Percentiles rank a stretch among this genome's conserved stretches.
These are phyloP conservation scores for Boletus edulis DNA, from an alignment of 768 basidiomycete genomes.

Conservation along the genomic window DNA sequence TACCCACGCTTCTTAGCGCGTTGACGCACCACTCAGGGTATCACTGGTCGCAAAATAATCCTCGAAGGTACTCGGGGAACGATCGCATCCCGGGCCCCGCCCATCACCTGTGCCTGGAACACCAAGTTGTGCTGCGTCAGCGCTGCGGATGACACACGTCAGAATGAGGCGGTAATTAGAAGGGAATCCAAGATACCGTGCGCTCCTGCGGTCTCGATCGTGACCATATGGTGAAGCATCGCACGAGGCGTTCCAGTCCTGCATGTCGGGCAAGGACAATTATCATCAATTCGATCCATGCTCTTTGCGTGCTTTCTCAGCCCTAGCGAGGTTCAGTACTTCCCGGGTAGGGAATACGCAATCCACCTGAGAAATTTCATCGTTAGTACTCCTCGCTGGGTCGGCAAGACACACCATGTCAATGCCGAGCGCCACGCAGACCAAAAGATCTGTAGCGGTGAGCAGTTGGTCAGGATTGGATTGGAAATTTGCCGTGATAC, in stretches of 20 bases:
- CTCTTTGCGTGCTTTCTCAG: conserved; percentile 70
- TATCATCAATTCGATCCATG: conserved; percentile 67
- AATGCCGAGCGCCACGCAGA: conserved; percentile 88
- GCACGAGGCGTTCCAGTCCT: conserved; percentile 63
- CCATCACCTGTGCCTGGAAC: conserved; percentile 88
- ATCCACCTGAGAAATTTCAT: conserved; percentile 59
- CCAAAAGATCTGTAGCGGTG: conserved; percentile 63
- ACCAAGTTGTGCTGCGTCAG: conserved; percentile 81
- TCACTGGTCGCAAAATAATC: conserved; percentile 71
- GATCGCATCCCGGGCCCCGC: conserved; percentile 80
- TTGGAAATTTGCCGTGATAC: conserved; percentile 1
- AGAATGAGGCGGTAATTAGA: conserved; percentile 19
- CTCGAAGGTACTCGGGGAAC: conserved; percentile 74
- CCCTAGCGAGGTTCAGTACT: conserved; percentile 19
- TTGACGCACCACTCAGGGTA: conserved; percentile 91
- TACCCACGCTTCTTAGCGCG: conserved; percentile 77
- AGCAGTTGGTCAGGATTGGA: not conserved
- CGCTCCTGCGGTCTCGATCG: conserved; percentile 82
- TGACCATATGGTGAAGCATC: conserved; percentile 69
- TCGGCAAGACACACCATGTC: conserved; percentile 65
- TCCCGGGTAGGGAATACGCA: conserved; percentile 91
- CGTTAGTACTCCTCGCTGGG: not conserved
- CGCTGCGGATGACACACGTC: conserved; percentile 43
- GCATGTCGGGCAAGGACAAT: conserved; percentile 89
- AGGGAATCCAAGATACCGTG: conserved; percentile 52